Evolutionary conservation across 2,329 filamentous ascomycete genomes (phyloP), one percentile per base, ranked within the genome.

Genomic region (Alternaria solani): DNA sequence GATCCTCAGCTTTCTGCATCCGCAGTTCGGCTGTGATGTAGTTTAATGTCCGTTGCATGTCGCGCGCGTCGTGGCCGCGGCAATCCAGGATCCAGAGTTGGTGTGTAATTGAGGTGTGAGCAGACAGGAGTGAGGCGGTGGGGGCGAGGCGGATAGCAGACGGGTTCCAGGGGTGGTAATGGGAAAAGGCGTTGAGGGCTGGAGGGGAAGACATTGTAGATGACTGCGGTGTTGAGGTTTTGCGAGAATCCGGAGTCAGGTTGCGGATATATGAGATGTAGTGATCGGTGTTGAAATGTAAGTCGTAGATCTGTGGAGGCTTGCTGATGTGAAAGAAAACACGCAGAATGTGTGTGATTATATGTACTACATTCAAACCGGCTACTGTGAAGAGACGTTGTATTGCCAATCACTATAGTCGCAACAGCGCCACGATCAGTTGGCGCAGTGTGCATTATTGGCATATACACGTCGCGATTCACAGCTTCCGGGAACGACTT

Each of bases 21-120:
- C 36, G 43, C n/a, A 48, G 23, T 25, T 55, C 53, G 16, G 53
- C 53, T 1, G 7, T 32, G 16, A 55, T 41, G 7, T 55, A 55
- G 43, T 55, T 55, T 0, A 55, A 23, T n/a, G 43, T 56, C 20
- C 44, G 16, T 32, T 56, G 44, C 54, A 56, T 56, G 3, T 56
- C 54, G 5, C 54, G 54, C 18, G 54, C 54, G 28, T 56, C 54
- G 18, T 56, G 43, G 38, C 54, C 54, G n/a, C 46, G 54, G 26
- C 54, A 56, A 26, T 56, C 34, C 25, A 56, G 46, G 8, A 56
- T 48, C 32, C 26, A 25, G 9, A 56, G 54, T 8, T 51, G 54
- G 16, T 56, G 38, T 16, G 54, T 34, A 23, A 56, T 28, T 0
- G 54, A 56, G 2, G n/a, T 14, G 14, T 28, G 26, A 5, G 54